Conservation (phyloP, 306 rosid species). For the Prosopis cineraria region DNA sequence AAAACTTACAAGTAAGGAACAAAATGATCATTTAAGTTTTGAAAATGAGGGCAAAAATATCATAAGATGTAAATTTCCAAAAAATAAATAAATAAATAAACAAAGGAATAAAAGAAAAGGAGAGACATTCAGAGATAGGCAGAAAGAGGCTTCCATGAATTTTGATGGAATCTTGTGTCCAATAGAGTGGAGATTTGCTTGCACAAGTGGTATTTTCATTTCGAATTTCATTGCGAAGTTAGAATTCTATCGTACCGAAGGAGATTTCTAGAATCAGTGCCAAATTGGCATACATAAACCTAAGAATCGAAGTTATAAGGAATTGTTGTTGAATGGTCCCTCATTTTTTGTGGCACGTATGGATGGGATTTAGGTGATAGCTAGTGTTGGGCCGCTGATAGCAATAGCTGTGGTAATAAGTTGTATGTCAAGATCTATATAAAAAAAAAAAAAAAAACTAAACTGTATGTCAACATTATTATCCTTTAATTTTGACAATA, state of each 20-base stretch:
- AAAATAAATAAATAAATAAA: too few species aligned
- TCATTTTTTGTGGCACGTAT: conserved; percentile 7
- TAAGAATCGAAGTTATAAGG: not conserved
- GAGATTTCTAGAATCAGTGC: not conserved
- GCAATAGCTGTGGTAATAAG: conserved; percentile 7
- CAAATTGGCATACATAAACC: not conserved
- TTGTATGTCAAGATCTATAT: not conserved
- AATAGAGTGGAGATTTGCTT: not conserved
- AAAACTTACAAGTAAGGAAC: not conserved
- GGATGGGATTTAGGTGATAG: conserved; percentile 25
- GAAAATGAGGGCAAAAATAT: not conserved
- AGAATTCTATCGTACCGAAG: not conserved
- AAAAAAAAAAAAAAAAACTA: too few species aligned
- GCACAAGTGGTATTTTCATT: not conserved
- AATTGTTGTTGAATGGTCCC: conserved; percentile 31
- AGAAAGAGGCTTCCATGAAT: not conserved
- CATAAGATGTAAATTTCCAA: not conserved
- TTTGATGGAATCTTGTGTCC: not conserved
- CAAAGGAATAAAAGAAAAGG: too few species aligned
- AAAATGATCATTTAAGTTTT: not conserved
- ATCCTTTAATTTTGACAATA: not conserved
- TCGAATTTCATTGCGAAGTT: not conserved
- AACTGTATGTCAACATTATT: not conserved
- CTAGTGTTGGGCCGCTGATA: conserved; percentile 12
- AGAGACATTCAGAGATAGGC: not conserved